Base-by-base conservation (phyloP, 1,139 yeast species). In the Dujonia santamariae region DNA sequence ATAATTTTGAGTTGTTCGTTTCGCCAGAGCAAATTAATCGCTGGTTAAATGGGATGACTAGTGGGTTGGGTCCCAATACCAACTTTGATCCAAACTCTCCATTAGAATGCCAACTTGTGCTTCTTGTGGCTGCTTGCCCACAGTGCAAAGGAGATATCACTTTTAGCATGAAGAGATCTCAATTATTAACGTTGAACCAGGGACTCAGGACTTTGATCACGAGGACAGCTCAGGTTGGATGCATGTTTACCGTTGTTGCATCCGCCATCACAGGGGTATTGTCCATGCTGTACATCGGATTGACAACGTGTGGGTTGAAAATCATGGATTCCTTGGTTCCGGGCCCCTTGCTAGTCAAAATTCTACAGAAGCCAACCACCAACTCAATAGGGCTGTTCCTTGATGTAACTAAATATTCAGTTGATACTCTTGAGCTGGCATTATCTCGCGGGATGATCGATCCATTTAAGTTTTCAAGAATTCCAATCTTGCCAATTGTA, bases 221-320 rank as follows among this genome's bases (percentile, higher is more conserved):
- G 1, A 46, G 53, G 23, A 40, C 56, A 1, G 45, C 62, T 6
- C 63, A 59, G 40, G 59, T 56, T 38, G 57, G 67, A 7, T 60
- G 63, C 3, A 32, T 66, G 3, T 54, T 64, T 33, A 40, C 67
- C n/a, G 69, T 67, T 0, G 31, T 68, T 7, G 51, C 70, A 3
- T 63, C 70, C 2, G 73, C 72, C 2, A 51, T 63, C 9, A 63
- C 73, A 0, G 75, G 75, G 2, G 50, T 68, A 0, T 52, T 64
- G 3, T 62, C 72, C 3, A 56, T 67, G 61, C 68, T 70, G 0
- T 65, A 66, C 41, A 57, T 67, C 21, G 72, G 70, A 1, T 45
- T 69, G 13, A 63, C 73, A 0, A 54, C 68, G 1, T 57, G 66
- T 41, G 74, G 75, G 1, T 44, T 67, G 20, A 63, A 60, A 34